A percentile compares a stretch with the other conserved stretches of the same genome.
Conservation (phyloP, 1,284 basidiomycete genomes). For the Fomitopsis betulina region DNA sequence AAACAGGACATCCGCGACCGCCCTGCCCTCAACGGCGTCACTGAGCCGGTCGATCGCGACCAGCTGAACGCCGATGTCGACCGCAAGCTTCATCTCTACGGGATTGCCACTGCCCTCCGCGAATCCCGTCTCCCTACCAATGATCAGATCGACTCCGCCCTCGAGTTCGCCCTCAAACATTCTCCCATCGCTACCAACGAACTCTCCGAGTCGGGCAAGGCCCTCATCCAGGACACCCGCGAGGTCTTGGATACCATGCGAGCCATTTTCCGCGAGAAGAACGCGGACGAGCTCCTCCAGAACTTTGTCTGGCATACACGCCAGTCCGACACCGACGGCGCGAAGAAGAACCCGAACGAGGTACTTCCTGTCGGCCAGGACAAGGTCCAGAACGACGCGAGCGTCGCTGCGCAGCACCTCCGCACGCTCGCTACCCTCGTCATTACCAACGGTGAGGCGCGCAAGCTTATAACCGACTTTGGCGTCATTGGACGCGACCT, state of each 20-base stretch:
- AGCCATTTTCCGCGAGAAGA: constrained; percentile 76
- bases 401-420: constrained; percentile 71
- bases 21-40: constrained; percentile 47
- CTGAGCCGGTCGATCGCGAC: constrained; percentile 50
- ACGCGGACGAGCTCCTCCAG: constrained; percentile 86
- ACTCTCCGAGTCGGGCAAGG: constrained; percentile 74
- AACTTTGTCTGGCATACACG: constrained; percentile 79
- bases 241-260: constrained; percentile 71
- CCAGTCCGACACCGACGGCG: constrained; percentile 42
- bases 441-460: constrained; percentile 87
- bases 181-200: constrained; percentile 61
- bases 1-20: constrained; percentile 52
- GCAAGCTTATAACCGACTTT: constrained; percentile 84
- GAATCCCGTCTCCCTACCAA: constrained; percentile 79
- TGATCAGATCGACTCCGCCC: constrained; percentile 69
- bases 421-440: constrained; percentile 81
- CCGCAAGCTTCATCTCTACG: constrained; percentile 70
- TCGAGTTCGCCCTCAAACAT: constrained; percentile 62
- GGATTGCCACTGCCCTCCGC: constrained; percentile 75
- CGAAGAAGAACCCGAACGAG: constrained; percentile 40
- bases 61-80: constrained; percentile 57
- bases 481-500: constrained; percentile 84
- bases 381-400: constrained; percentile 55
- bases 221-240: constrained; percentile 70
- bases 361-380: constrained; percentile 47